Evolutionary conservation across 371 early-diverging fungal species (phyloP).

Genomic region (Parasitella parasitica): DNA sequence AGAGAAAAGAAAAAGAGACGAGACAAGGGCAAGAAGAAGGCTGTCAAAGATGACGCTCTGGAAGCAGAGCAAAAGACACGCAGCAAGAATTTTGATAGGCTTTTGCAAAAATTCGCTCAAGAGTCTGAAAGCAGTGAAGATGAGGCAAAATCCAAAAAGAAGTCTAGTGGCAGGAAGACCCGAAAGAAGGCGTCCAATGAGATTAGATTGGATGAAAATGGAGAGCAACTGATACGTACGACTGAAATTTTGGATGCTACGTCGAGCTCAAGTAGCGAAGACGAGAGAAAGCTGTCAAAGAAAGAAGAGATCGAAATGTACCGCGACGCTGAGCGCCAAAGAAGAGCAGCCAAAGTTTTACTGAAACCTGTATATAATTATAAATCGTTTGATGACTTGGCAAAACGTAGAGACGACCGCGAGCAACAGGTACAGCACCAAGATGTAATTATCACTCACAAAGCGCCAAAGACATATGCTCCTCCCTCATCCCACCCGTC

Average conservation of each 20-base stretch:
- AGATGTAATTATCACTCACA: not conserved
- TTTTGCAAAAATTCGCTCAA: not conserved
- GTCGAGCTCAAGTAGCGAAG: not conserved
- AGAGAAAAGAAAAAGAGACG: conserved; percentile 14
- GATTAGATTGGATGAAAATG: conserved; percentile 18
- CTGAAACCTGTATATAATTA: conserved; percentile 13
- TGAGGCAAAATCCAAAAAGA: conserved; percentile 10
- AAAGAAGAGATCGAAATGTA: conserved; percentile 20
- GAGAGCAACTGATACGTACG: conserved; percentile 12
- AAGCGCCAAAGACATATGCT: not conserved
- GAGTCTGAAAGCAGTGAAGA: not conserved
- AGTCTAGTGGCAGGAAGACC: conserved; percentile 3
- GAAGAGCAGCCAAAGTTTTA: conserved; percentile 5
- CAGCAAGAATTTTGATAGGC: not conserved
- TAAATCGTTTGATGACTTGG: conserved; percentile 18
- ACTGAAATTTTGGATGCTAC: conserved; percentile 11
- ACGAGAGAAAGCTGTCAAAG: conserved; percentile 4
- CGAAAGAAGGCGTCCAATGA: not conserved
- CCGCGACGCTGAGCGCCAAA: conserved; percentile 13
- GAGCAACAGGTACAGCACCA: not conserved
- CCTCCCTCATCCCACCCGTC: not conserved
- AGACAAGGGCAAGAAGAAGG: conserved; percentile 3
- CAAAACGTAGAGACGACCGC: conserved; percentile 2
- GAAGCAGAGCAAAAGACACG: not conserved
- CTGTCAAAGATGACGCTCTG: not conserved